Conservation (phyloP, 768 basidiomycete species). For the Pleurotus tuber-regium region DNA sequence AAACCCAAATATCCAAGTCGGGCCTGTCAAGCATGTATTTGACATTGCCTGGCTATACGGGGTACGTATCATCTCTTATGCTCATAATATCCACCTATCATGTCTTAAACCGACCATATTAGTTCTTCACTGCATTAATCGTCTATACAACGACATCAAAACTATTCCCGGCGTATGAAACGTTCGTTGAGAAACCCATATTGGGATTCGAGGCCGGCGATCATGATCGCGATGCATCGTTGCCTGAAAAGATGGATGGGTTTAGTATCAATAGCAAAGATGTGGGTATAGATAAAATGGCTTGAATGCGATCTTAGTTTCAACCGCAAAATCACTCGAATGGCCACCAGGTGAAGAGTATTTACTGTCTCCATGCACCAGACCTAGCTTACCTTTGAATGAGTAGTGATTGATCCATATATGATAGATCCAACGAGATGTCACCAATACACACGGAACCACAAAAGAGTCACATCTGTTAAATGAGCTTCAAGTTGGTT, state of each 20-base stretch:
- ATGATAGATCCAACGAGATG: too few relatives aligned
- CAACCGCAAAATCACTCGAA: too few relatives aligned
- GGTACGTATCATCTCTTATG: constrained; percentile 36
- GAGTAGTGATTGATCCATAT: too few relatives aligned
- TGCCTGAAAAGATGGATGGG: not conserved
- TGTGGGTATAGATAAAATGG: not conserved
- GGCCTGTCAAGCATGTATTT: constrained; percentile 54
- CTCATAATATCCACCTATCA: not conserved
- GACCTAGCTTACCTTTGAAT: too few relatives aligned
- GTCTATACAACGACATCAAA: constrained; percentile 37
- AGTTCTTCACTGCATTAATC: constrained; percentile 37
- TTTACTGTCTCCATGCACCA: too few relatives aligned
- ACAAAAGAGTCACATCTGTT: too few relatives aligned
- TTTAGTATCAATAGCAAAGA: not conserved
- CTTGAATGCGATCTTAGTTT: not conserved
- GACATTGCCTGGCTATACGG: constrained; percentile 78
- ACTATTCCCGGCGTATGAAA: constrained; percentile 39
- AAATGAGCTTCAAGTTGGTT: too few relatives aligned
- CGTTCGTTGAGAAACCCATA: constrained; percentile 34
- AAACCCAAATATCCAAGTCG: constrained; percentile 60
- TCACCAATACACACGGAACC: too few relatives aligned
- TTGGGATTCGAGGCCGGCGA: constrained; percentile 25
- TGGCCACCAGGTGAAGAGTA: too few relatives aligned
- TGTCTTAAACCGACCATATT: not conserved
- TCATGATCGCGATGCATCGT: not conserved